phyloP scores from a whole-genome alignment of 192 early-diverging fungal species.

The Linnemannia zychae region DNA sequence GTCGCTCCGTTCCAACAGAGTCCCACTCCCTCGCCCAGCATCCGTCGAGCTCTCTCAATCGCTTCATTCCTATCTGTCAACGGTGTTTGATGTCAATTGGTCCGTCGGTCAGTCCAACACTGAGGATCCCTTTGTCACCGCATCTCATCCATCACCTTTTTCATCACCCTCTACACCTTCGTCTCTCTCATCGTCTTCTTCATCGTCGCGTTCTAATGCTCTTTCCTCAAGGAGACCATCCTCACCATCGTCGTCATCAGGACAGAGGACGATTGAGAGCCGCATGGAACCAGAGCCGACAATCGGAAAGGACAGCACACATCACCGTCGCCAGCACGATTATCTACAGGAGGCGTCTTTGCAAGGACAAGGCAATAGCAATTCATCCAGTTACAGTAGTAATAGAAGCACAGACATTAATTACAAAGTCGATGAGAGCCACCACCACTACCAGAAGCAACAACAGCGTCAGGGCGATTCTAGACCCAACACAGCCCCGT shows the following conservation, averaged over 20 bases:
- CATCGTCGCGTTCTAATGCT: background rate
- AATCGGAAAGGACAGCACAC: background rate
- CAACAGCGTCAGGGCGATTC: background rate
- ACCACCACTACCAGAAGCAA: background rate
- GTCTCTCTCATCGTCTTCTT: background rate
- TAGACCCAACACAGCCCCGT: background rate
- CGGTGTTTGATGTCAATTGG: constrained; percentile 53
- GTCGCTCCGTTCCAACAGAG: constrained; percentile 13
- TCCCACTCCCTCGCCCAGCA: constrained; percentile 43
- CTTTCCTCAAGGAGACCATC: background rate
- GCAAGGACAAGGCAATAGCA: background rate
- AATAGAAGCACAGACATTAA: background rate
- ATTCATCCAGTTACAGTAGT: background rate
- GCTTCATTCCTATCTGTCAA: constrained; percentile 42
- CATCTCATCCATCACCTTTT: background rate
- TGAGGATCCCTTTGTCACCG: constrained; percentile 34
- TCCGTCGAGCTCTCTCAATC: constrained; percentile 40
- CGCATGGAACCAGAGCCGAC: background rate
- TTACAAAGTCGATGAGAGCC: background rate
- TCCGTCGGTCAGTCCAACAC: constrained; percentile 23
- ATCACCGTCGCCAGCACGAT: background rate
- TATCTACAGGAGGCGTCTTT: background rate
- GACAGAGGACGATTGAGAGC: constrained; percentile 4
- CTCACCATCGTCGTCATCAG: background rate
- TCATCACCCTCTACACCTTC: background rate